Percentiles rank a stretch among this genome's conserved stretches.
These are phyloP conservation scores for Poa pratensis DNA, from an alignment of 176 grass and related monocot species.

Conservation along the genomic window DNA sequence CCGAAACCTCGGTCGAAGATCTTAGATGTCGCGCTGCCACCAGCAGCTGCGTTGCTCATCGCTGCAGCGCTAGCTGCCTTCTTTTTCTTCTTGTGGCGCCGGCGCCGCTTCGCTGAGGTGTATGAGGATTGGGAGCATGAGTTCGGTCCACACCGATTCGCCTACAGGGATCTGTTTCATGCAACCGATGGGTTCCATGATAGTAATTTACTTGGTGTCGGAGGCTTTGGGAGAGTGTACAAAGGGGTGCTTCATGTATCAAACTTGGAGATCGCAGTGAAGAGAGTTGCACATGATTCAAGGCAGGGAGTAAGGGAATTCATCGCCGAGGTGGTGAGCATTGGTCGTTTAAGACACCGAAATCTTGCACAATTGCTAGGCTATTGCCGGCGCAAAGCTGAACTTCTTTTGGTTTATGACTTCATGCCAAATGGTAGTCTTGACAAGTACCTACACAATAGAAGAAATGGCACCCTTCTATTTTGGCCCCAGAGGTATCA, in stretches of 20 bases:
- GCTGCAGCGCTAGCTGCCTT: not conserved
- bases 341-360: slow-evolving; percentile 44
- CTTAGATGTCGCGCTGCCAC: not conserved
- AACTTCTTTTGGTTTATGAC: slow-evolving; percentile 54
- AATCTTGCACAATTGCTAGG: slow-evolving; percentile 49
- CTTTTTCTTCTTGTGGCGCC: not conserved
- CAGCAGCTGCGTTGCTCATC: not conserved
- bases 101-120: slow-evolving; percentile 22
- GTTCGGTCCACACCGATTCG: slow-evolving; percentile 37
- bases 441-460: slow-evolving; percentile 32
- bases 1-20: not conserved
- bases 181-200: slow-evolving; percentile 40
- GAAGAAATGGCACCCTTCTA: not conserved
- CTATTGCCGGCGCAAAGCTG: slow-evolving; percentile 44
- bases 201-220: slow-evolving; percentile 33
- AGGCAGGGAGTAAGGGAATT: slow-evolving; percentile 42
- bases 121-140: slow-evolving; percentile 43
- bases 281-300: slow-evolving; percentile 35
- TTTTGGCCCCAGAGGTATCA: slow-evolving; percentile 18
- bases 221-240: slow-evolving; percentile 50
- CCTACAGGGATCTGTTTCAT: slow-evolving; percentile 40
- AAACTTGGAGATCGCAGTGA: slow-evolving; percentile 29
- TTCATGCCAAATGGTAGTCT: slow-evolving; percentile 63
- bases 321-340: slow-evolving; percentile 41
- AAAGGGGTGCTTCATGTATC: slow-evolving; percentile 2